Base-by-base conservation (phyloP, 305 asterid genomes). In the Fraxinus latifolia region DNA sequence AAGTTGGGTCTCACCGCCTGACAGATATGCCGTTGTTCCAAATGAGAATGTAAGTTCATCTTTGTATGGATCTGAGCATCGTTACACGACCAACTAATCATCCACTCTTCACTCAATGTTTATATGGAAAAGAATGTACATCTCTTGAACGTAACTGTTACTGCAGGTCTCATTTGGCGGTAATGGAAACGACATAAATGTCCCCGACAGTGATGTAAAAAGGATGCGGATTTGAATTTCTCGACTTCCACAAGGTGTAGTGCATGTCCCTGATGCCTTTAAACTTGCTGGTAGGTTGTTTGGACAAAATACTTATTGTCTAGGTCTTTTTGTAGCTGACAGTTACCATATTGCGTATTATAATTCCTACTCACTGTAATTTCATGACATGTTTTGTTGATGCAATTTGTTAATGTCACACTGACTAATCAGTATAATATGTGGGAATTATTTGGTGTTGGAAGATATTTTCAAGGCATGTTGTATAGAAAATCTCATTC, bases 1-100 rank as follows among this genome's bases (percentile, higher is more conserved):
- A 87, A 76, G 77, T 76, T 80, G 76, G 88, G 84, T 87, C 77
- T 84, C 89, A 17, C 89, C 88, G 0, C 55, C 85, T 7, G 89
- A 87, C 78, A 87, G 89, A 87, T 89, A 89, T 78, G 91, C 90
- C 37, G 83, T 89, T 82, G 91, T 89, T 75, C 91, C 91, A 71
- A 89, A 83, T 79, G 89, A 89, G 33, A 89, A 83, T 9, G 91
- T 87, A 87, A 55, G 89, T 27, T 74, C 68, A 8, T 70, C 34
- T 21, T 77, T 37, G 29, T 19, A 53, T 39, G 14, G 1, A 67
- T 74, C 55, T 17, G 7, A 21, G 25, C 23, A 58, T 58, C 68
- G 3, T 58, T 19, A 7, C 68, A 53, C 25, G 0, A n/a, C 19
- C 21, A 17, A 75, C 34, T 2, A 32, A 19, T 21, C 9, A 12